These are phyloP conservation scores for Fraxinus ornus DNA, from an alignment of 305 asterid species.

Conservation along the genomic window DNA sequence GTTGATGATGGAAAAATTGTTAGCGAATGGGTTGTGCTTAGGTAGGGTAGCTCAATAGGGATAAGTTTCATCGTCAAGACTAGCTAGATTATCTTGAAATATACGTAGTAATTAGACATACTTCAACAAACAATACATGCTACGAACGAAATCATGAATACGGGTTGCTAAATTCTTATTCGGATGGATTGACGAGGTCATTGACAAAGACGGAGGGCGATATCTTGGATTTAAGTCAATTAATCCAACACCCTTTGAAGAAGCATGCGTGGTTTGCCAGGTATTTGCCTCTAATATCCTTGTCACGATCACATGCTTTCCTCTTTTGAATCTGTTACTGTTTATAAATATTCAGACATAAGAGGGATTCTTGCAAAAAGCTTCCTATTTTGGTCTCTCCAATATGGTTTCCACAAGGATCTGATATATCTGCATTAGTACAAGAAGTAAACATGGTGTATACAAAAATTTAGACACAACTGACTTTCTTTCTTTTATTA, in stretches of 20 bases:
- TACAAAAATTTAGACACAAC: conserved; percentile 22
- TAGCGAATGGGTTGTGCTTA: background rate
- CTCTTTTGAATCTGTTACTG: conserved; percentile 16
- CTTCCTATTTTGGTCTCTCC: conserved; percentile 34
- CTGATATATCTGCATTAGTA: conserved; percentile 13
- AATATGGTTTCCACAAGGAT: conserved; percentile 26
- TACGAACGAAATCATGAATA: background rate
- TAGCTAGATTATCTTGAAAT: background rate
- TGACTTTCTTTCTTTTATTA: conserved; percentile 13
- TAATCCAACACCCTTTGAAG: background rate
- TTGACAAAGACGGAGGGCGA: conserved; percentile 33
- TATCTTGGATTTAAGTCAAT: conserved; percentile 23
- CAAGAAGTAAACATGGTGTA: background rate
- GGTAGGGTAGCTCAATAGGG: background rate
- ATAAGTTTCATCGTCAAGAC: background rate
- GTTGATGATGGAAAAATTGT: background rate
- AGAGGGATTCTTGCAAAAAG: conserved; percentile 23
- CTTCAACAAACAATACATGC: background rate
- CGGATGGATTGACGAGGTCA: background rate
- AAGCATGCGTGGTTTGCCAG: conserved; percentile 20
- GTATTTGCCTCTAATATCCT: conserved; percentile 41
- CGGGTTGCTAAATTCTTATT: background rate
- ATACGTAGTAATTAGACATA: background rate
- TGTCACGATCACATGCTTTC: conserved; percentile 41
- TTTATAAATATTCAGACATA: conserved; percentile 20